Conservation (phyloP, 1,139 yeast species). For the Taphrina deformans region DNA sequence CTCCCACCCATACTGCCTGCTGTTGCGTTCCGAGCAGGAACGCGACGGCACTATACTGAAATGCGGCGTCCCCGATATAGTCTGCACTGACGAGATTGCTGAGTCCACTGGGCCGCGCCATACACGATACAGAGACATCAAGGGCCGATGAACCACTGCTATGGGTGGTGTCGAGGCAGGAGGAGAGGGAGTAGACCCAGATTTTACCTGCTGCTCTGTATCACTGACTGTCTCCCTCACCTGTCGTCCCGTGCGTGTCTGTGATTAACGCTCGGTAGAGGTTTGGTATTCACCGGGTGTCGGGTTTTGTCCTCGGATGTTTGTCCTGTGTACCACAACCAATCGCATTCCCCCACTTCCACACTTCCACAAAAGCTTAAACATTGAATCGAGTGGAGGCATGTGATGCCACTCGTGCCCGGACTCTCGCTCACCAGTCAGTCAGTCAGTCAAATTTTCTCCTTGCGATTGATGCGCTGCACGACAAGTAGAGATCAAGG, state of each 20-base stretch:
- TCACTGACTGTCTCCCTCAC: not conserved
- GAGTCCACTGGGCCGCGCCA: not conserved
- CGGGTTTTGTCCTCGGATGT: no score
- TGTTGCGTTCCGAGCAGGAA: not conserved
- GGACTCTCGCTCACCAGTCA: not conserved
- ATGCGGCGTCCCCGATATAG: not conserved
- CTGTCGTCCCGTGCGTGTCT: not conserved
- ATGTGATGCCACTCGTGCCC: not conserved
- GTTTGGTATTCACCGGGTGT: no score
- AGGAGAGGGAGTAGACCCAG: not conserved
- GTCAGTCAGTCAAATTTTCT: no score
- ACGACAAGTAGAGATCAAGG: no score
- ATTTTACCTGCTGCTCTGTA: not conserved
- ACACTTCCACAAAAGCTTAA: not conserved
- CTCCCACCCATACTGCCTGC: not conserved
- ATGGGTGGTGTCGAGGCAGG: not conserved
- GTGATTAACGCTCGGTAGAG: not conserved
- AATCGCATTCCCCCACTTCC: no score
- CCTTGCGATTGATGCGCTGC: no score
- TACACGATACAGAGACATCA: not conserved
- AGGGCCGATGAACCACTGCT: not conserved
- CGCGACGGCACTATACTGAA: not conserved
- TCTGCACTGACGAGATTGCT: not conserved
- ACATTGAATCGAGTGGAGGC: not conserved
- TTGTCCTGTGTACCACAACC: no score